Conservation (phyloP, 2,329 filamentous ascomycete species). For the Xylariaceae sp. region DNA sequence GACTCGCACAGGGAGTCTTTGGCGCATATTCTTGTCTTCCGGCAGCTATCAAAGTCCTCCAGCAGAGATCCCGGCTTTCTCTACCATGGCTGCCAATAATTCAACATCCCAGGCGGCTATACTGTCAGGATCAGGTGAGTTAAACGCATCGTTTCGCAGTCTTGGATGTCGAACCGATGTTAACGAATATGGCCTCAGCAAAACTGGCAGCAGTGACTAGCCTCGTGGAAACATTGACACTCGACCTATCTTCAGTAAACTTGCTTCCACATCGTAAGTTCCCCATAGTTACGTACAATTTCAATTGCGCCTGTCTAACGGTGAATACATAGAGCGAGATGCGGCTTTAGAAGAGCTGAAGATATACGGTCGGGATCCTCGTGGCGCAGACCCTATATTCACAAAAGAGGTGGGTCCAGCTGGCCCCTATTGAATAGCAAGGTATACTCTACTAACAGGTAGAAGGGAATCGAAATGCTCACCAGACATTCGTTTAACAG, state of each 20-base stretch:
- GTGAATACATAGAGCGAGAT: slow-evolving; percentile 47
- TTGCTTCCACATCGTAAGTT: slow-evolving; percentile 56
- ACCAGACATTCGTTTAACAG: slow-evolving; percentile 68
- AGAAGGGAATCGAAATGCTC: slow-evolving; percentile 69
- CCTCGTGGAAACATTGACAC: slow-evolving; percentile 56
- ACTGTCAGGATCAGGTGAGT: slow-evolving; percentile 41
- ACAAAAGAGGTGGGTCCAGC: slow-evolving; percentile 56
- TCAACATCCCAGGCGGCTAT: slow-evolving; percentile 20
- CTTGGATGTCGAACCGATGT: neutral
- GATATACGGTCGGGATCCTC: slow-evolving; percentile 66
- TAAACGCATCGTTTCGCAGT: neutral
- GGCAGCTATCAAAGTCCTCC: slow-evolving; percentile 6
- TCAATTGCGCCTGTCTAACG: slow-evolving; percentile 9
- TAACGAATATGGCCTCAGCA: slow-evolving; percentile 37
- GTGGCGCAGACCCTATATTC: slow-evolving; percentile 75
- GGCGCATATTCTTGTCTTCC: slow-evolving; percentile 20
- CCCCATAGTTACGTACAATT: neutral
- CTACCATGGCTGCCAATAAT: slow-evolving; percentile 21
- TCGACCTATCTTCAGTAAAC: slow-evolving; percentile 56
- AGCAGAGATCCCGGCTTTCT: slow-evolving; percentile 2
- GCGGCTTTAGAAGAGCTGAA: slow-evolving; percentile 65
- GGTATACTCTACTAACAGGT: slow-evolving; percentile 17
- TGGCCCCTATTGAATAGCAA: neutral
- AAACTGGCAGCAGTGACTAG: slow-evolving; percentile 65
- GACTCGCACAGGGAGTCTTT: slow-evolving; percentile 8